phyloP scores from a whole-genome alignment of 2,329 filamentous ascomycete genomes.

The Calonectria pteridis region DNA sequence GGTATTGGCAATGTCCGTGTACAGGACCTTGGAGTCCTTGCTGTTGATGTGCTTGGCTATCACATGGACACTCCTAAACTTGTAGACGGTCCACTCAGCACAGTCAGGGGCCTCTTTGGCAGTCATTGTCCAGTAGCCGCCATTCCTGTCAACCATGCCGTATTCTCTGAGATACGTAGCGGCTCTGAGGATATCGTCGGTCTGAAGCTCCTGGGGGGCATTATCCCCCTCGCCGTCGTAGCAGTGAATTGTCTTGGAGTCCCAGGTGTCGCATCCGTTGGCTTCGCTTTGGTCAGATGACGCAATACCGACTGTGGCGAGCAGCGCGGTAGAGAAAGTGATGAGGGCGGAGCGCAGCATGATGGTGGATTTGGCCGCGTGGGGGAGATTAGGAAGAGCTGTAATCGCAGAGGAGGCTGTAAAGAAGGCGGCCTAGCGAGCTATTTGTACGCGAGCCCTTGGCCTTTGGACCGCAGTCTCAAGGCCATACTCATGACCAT shows the following conservation, averaged over 20 bases:
- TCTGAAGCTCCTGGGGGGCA: constrained; percentile 30
- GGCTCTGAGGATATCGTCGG: constrained; percentile 31
- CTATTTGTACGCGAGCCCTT: not conserved
- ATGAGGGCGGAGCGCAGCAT: not conserved
- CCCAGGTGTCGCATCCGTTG: constrained; percentile 4
- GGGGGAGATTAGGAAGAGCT: not conserved
- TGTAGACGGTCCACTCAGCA: constrained; percentile 38
- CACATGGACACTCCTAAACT: constrained; percentile 31
- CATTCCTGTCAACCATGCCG: not conserved
- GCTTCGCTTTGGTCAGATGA: not conserved
- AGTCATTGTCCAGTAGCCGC: constrained; percentile 33
- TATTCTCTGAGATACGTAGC: constrained; percentile 24
- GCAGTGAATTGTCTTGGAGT: constrained; percentile 25
- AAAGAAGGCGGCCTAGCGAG: not conserved
- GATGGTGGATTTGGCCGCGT: not conserved
- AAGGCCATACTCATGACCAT: not conserved
- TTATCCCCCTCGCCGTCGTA: constrained; percentile 32
- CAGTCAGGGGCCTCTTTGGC: constrained; percentile 33
- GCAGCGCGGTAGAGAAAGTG: not conserved
- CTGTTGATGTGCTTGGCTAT: constrained; percentile 43
- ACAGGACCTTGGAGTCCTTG: constrained; percentile 38
- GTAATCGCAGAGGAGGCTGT: not conserved
- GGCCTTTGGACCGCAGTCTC: not conserved
- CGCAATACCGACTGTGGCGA: not conserved
- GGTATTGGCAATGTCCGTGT: constrained; percentile 43